Conservation (phyloP, 2,329 filamentous ascomycete genomes). For the Sordariomycetes sp. region DNA sequence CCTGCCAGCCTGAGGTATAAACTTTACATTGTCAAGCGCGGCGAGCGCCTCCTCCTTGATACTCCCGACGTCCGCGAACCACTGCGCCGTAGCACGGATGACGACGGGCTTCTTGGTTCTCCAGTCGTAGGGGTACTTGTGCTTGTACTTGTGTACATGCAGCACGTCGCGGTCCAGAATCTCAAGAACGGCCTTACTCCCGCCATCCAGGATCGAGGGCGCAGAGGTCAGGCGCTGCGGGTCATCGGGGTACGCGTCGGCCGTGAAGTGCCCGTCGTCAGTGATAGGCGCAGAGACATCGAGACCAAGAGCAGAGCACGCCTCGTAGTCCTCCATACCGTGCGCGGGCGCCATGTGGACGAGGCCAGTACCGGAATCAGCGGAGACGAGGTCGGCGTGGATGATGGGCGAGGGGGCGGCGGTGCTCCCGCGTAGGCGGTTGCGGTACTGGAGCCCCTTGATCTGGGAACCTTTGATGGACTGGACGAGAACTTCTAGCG, state of each 20-base stretch:
- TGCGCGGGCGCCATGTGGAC: conserved; percentile 92
- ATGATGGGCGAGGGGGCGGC: conserved; percentile 56
- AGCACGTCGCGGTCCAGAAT: conserved; percentile 56
- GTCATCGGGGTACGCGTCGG: conserved; percentile 60
- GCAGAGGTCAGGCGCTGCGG: conserved; percentile 52
- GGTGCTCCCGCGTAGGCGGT: conserved; percentile 49
- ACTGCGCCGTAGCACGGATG: conserved; percentile 84
- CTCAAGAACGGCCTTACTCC: conserved; percentile 55
- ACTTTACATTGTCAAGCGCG: conserved; percentile 58
- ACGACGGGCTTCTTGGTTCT: conserved; percentile 88
- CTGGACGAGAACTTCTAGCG: conserved; percentile 34
- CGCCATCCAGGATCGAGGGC: conserved; percentile 57
- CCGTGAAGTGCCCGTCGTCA: conserved; percentile 67
- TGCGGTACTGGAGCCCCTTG: conserved; percentile 51
- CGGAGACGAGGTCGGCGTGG: conserved; percentile 78
- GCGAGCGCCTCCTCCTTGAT: conserved; percentile 65
- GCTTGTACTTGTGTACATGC: conserved; percentile 55
- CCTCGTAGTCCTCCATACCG: conserved; percentile 90
- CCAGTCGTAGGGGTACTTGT: conserved; percentile 99
- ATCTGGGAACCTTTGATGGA: conserved; percentile 54
- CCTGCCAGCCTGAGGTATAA: conserved; percentile 64
- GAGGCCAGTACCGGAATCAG: conserved; percentile 84
- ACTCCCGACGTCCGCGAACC: conserved; percentile 84
- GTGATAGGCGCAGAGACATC: conserved; percentile 72
- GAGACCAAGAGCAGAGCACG: conserved; percentile 59